Base-by-base conservation (phyloP, 768 basidiomycete species). In the Suillus luteus region DNA sequence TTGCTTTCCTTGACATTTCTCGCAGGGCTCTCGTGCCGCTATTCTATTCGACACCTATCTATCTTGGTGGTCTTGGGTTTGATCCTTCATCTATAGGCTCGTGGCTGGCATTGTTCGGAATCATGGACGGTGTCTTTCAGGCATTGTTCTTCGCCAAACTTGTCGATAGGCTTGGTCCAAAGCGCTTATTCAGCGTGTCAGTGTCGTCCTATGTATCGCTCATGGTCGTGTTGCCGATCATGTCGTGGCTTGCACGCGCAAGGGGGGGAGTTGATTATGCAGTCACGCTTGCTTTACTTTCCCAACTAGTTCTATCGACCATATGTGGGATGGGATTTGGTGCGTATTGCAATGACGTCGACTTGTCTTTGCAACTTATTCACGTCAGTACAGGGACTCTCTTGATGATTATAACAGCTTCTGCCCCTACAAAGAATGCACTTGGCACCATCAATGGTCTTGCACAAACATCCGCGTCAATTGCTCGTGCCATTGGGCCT, bases 371-470 rank as follows among this genome's bases (percentile, higher is more conserved):
- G 24, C 0, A n/a, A 62, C 55, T 35, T 22, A 48, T 61, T 69
- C 35, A 67, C 59, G 3, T n/a, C 52, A 9, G 63, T 67, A 10
- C 55, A 85, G 86, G 81, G 27, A 82, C 82, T 49, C 79, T 86
- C n/a, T 83, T 82, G 59, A 80, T 87, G 66, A 85, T 81, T 60
- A 75, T 86, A 58, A 86, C 81, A 2, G 78, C 78, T 33, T 81
- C 84, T 2, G 76, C 86, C 1, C 86, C 87, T 0, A 83, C 81
- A 62, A 81, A 79, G 60, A 75, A 75, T 22, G 82, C 84, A 0
- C 77, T 88, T 5, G 86, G 86, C 12, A 82, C 86, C 5, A 83
- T 82, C 2, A 86, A 88, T 62, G 86, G 87, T 1, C 74, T 87
- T 24, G 77, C 81, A 2, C 86, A 87, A 40, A 84, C 80, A 19